A percentile compares a stretch with the other conserved stretches of the same genome.
These are phyloP conservation scores for Alternaria longipes DNA, from an alignment of 2,329 filamentous ascomycete genomes.

Conservation along the genomic window DNA sequence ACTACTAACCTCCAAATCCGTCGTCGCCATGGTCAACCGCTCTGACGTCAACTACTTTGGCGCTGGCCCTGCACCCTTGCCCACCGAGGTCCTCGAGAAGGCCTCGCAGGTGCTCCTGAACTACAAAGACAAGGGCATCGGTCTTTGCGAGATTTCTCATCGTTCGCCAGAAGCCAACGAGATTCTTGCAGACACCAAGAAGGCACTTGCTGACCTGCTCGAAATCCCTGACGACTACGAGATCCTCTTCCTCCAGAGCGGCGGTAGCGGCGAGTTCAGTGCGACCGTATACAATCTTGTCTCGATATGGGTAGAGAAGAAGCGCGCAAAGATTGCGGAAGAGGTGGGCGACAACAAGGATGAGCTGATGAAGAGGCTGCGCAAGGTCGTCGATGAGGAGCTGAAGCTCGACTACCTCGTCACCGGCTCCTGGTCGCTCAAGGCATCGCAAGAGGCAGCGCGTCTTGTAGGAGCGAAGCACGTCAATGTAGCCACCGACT, in stretches of 20 bases:
- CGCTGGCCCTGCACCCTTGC: constrained; percentile 87
- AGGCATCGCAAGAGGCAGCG: constrained; percentile 84
- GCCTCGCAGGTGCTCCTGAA: constrained; percentile 82
- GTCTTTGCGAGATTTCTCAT: constrained; percentile 90
- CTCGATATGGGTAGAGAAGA: constrained; percentile 79
- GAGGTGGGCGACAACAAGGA: constrained; percentile 65
- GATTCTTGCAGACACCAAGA: constrained; percentile 82
- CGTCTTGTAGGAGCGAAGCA: constrained; percentile 79
- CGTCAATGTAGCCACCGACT: constrained; percentile 81
- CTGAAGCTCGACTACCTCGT: constrained; percentile 89
- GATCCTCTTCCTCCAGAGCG: constrained; percentile 85
- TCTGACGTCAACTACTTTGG: constrained; percentile 86
- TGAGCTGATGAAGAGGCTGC: constrained; percentile 67
- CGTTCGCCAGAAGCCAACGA: constrained; percentile 79
- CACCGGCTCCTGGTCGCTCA: constrained; percentile 89
- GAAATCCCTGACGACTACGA: constrained; percentile 89
- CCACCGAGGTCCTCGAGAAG: constrained; percentile 79
- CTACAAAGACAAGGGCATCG: constrained; percentile 81
- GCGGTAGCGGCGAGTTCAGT: constrained; percentile 86
- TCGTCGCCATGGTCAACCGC: constrained; percentile 70
- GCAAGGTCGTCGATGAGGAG: constrained; percentile 71
- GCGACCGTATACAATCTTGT: constrained; percentile 86
- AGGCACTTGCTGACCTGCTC: constrained; percentile 75
- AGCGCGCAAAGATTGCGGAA: constrained; percentile 67
- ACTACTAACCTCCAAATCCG: constrained; percentile 5